Evolutionary conservation across 208 protist genomes (phyloP), one percentile per base, ranked within the genome.

Genomic region (Leishmania amazonensis): DNA sequence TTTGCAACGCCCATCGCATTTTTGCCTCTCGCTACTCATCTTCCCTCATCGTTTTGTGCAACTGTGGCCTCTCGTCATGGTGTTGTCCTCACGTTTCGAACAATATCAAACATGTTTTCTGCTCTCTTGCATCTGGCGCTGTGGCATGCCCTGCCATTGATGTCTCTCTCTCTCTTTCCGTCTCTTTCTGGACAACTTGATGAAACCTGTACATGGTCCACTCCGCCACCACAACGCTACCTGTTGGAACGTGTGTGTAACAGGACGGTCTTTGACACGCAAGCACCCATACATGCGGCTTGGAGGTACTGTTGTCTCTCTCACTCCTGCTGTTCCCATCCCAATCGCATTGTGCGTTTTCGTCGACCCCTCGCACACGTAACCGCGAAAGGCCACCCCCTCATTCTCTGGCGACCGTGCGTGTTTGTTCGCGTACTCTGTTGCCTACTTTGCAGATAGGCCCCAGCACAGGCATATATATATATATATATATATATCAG

Each of bases 401-500:
- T 38, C 11, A 13, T 71, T 31, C 45, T 5, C 70, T 38, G 70
- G 70, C 47, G 45, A 24, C 15, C 11, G 24, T 35, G 24, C 13
- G 42, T 11, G 13, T n/a, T 51, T 53, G 47, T n/a, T 2, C 9
- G 7, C 5, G 3, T 42, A 6, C 54, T 74, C 1, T 3, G 11
- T 53, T 54, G 5, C 21, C 6, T 45, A 35, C 42, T 13, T 3
- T 15, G 70, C 47, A 51, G 11, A 54, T 31, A 47, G n/a, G 35
- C 35, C 17, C 28, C 11, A 35, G 45, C 45, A 0, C 42, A 74
- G 8, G 6, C 70, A 45, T 8, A 40, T 28, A 42, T 45, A 21
- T 65, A 65, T 65, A 64, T 35, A 68, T 35, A 45, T 42, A 68
- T 42, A 72, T 72, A 72, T 13, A 72, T 72, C 21, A 47, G 42